Base-by-base conservation (phyloP, 176 grass and related monocot genomes). In the Bolboschoenus planiculmis region DNA sequence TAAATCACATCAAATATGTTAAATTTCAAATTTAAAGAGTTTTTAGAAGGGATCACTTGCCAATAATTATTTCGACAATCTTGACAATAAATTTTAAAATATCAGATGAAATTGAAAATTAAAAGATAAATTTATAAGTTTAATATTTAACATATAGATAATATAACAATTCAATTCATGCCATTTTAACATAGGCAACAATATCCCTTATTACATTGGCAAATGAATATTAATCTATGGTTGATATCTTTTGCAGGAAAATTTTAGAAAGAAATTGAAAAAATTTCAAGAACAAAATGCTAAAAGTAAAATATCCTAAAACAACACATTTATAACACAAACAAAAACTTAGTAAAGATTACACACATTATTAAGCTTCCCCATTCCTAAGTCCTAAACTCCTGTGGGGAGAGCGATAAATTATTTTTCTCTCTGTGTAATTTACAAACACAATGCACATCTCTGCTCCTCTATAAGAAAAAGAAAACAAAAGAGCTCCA, bases 301-400 rank as follows among this genome's bases (percentile, higher is more conserved):
- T n/a, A n/a, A n/a, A n/a, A n/a, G n/a, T n/a, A n/a, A n/a, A n/a
- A n/a, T n/a, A n/a, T n/a, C n/a, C n/a, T n/a, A n/a, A n/a, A n/a
- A n/a, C n/a, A n/a, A n/a, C n/a, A n/a, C n/a, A n/a, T n/a, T n/a
- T n/a, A n/a, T n/a, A n/a, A n/a, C n/a, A n/a, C 1, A 48, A 48
- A 48, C 8, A 48, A 10, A 18, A 34, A 35, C 31, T 34, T 31
- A 8, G 18, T 44, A 46, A 44, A 74, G 0, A 47, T 74, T 73
- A 73, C 68, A 73, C 68, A 74, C 40, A 74, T 47, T 46, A 23
- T 74, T 46, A 24, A 29, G 68, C 37, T 74, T 74, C 40, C n/a
- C 40, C 42, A 14, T 9, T 26, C 39, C n/a, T 2, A 35, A 63
- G 24, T 63, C 27, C 26, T n/a, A n/a, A 3, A 58, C 48, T n/a